Percentiles rank a stretch among this genome's conserved stretches.
Evolutionary conservation across 2,329 filamentous ascomycete genomes (phyloP).

Genomic region (Diaporthe sp.): DNA sequence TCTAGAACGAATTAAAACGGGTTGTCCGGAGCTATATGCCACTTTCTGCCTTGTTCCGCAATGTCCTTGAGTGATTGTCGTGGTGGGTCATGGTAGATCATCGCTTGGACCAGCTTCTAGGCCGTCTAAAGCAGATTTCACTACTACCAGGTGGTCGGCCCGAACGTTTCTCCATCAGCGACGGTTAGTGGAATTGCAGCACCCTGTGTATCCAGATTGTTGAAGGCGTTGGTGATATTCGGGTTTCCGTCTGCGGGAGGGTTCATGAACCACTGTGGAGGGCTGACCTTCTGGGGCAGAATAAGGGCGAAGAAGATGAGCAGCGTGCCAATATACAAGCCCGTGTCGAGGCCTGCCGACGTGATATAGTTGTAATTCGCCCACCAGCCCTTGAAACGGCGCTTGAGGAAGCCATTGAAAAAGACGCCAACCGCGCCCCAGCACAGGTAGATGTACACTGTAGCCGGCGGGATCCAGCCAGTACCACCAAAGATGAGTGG

Average conservation of each 20-base stretch:
- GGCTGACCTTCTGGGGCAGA: slow-evolving; percentile 37
- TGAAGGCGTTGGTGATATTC: slow-evolving; percentile 42
- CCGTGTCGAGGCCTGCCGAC: slow-evolving; percentile 64
- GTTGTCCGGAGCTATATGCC: neutral
- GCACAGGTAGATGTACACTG: slow-evolving; percentile 61
- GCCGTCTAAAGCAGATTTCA: neutral
- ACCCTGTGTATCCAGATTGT: slow-evolving; percentile 30
- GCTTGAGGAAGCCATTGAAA: slow-evolving; percentile 63
- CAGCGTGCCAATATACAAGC: slow-evolving; percentile 65
- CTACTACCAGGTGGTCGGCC: slow-evolving; percentile 49
- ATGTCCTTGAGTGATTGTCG: neutral
- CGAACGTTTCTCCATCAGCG: slow-evolving; percentile 54
- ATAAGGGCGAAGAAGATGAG: slow-evolving; percentile 51
- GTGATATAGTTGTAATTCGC: slow-evolving; percentile 68
- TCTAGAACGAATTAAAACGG: neutral
- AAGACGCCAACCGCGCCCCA: slow-evolving; percentile 61
- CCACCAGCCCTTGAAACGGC: slow-evolving; percentile 65
- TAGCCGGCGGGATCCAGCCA: slow-evolving; percentile 52
- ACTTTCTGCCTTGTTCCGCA: neutral
- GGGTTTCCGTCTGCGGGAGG: slow-evolving; percentile 55
- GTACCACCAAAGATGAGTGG: slow-evolving; percentile 50
- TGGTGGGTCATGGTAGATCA: slow-evolving; percentile 1
- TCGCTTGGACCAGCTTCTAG: neutral
- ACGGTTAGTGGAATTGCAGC: slow-evolving; percentile 40
- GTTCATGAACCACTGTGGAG: slow-evolving; percentile 41